phyloP scores from a whole-genome alignment of 495 filamentous ascomycete species.

The Parathielavia hyrcaniae region DNA sequence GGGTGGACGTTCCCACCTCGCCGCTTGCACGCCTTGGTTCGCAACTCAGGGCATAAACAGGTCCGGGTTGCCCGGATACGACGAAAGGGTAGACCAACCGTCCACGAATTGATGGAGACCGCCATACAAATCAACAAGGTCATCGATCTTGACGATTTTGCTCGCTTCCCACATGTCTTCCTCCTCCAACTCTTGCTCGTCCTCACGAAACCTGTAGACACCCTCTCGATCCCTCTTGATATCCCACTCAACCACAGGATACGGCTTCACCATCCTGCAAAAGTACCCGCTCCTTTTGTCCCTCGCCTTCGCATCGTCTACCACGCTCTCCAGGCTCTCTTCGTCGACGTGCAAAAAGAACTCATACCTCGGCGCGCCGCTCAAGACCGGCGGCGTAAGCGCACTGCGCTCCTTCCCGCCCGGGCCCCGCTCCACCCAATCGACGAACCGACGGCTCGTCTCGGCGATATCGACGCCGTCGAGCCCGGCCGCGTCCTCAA shows the following conservation, averaged over 20 bases:
- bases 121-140: background rate
- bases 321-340: conserved; percentile 4
- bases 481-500: background rate
- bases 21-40: too few species aligned
- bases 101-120: background rate
- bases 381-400: background rate
- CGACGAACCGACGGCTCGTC: background rate
- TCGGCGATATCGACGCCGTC: background rate
- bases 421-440: background rate
- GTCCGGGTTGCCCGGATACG: background rate
- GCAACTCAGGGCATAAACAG: background rate
- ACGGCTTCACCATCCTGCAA: background rate
- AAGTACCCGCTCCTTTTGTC: background rate
- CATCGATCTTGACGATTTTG: conserved; percentile 1
- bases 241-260: background rate
- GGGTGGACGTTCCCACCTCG: too few species aligned
- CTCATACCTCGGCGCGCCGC: background rate
- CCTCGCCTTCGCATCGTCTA: background rate
- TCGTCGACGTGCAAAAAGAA: conserved; percentile 2
- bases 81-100: background rate
- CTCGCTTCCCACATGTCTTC: background rate
- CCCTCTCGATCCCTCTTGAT: background rate
- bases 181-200: background rate
- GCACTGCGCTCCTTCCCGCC: background rate
- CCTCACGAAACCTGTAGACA: background rate